Percentiles rank a stretch among this genome's conserved stretches.
Conservation (phyloP, 2,329 filamentous ascomycete genomes). For the Cercospora zeae-maydis region DNA sequence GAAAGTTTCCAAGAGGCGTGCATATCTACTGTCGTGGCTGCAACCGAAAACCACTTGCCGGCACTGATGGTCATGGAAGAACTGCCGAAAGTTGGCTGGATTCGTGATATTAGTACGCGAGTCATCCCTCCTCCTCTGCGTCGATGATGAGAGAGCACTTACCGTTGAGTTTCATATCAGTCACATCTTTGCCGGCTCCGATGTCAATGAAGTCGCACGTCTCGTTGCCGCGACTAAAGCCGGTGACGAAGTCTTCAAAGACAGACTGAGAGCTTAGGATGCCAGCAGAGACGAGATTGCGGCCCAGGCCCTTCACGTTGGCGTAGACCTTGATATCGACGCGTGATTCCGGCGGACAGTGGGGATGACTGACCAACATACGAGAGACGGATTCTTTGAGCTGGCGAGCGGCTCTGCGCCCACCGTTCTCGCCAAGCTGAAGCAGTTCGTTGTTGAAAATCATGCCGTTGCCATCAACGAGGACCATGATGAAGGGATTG, state of each 20-base stretch:
- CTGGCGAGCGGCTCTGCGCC: conserved; percentile 52
- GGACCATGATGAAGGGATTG: conserved; percentile 57
- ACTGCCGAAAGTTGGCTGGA: conserved; percentile 51
- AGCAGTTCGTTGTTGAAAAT: conserved; percentile 36
- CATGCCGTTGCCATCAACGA: conserved; percentile 62
- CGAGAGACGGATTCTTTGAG: conserved; percentile 50
- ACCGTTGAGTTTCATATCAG: conserved; percentile 55
- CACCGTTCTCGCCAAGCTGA: conserved; percentile 47
- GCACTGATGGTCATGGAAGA: conserved; percentile 57
- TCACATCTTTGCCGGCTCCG: conserved; percentile 56
- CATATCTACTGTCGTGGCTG: conserved; percentile 55
- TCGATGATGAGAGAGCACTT: background rate
- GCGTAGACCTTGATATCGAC: conserved; percentile 46
- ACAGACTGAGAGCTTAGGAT: conserved; percentile 49
- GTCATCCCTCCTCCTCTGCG: background rate
- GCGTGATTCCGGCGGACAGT: conserved; percentile 44
- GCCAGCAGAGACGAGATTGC: conserved; percentile 35
- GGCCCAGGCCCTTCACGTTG: conserved; percentile 38
- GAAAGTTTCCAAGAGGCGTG: conserved; percentile 50
- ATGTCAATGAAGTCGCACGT: conserved; percentile 61
- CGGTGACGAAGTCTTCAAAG: conserved; percentile 50
- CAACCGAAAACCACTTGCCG: conserved; percentile 60
- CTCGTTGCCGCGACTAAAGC: conserved; percentile 56
- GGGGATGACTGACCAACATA: conserved; percentile 17
- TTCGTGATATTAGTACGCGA: conserved; percentile 30